Conservation (phyloP, 2,329 filamentous ascomycete genomes). For the Clonostachys solani region DNA sequence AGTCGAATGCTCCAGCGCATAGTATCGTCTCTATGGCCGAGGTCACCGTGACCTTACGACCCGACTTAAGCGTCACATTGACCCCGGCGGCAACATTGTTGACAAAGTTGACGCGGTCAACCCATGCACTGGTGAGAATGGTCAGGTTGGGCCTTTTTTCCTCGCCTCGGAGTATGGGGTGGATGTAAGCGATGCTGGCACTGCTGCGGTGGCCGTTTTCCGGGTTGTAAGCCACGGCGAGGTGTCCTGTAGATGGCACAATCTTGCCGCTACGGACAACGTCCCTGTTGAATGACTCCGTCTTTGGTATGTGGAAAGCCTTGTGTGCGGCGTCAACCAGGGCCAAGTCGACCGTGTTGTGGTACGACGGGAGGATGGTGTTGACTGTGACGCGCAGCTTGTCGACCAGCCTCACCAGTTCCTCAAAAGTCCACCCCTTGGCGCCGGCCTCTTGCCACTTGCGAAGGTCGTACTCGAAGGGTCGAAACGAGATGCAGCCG, state of each 20-base stretch:
- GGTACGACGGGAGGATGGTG: constrained; percentile 78
- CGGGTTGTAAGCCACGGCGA: constrained; percentile 87
- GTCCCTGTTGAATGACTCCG: constrained; percentile 86
- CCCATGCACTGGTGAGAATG: constrained; percentile 83
- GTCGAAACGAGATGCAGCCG: constrained; percentile 87
- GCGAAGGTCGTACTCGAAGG: constrained; percentile 83
- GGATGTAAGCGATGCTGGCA: constrained; percentile 90
- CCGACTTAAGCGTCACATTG: constrained; percentile 55
- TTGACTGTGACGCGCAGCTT: constrained; percentile 84
- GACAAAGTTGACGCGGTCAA: constrained; percentile 72
- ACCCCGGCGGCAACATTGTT: constrained; percentile 69
- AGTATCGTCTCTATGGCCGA: constrained; percentile 75
- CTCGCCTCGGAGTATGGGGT: constrained; percentile 80
- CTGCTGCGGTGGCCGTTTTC: constrained; percentile 81
- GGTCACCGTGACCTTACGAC: constrained; percentile 48
- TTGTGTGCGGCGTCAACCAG: constrained; percentile 79
- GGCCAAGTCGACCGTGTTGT: constrained; percentile 87
- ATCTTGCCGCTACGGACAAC: constrained; percentile 64
- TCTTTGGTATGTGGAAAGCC: constrained; percentile 72
- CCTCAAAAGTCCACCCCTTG: constrained; percentile 82
- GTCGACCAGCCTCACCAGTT: constrained; percentile 76
- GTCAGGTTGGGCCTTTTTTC: constrained; percentile 82
- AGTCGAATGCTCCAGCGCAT: constrained; percentile 77
- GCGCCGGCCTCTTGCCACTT: constrained; percentile 80
- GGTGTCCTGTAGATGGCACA: constrained; percentile 81